These are phyloP conservation scores for Spinellus fusiger DNA, from an alignment of 192 early-diverging fungal genomes.

Conservation along the genomic window DNA sequence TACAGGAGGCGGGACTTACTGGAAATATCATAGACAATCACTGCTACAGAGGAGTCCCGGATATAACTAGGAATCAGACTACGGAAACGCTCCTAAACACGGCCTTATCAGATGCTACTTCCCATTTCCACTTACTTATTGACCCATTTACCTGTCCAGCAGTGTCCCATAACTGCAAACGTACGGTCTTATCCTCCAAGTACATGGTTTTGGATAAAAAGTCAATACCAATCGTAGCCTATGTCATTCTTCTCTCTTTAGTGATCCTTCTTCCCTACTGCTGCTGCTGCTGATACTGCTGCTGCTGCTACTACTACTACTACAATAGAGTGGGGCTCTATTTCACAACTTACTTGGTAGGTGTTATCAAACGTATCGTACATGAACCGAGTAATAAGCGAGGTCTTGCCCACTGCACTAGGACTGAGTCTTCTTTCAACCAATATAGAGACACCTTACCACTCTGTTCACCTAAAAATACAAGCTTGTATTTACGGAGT, in stretches of 20 bases:
- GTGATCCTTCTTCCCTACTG: too few relatives aligned
- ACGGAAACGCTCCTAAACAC: conserved; percentile 84
- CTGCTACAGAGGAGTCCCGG: conserved; percentile 94
- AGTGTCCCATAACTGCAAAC: conserved; percentile 98
- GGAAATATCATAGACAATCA: conserved; percentile 97
- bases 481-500: conserved; percentile 93
- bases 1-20: conserved; percentile 45
- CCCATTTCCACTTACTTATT: neutral
- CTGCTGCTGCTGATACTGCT: too few relatives aligned
- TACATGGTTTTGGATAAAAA: conserved; percentile 99
- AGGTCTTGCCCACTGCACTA: conserved; percentile 94
- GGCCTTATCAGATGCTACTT: neutral
- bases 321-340: too few relatives aligned
- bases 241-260: neutral
- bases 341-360: conserved; percentile 82
- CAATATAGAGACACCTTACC: too few relatives aligned
- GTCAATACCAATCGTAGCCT: conserved; percentile 99
- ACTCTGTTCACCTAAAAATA: conserved; percentile 98
- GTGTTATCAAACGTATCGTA: conserved; percentile 99
- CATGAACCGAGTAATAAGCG: conserved; percentile 98
- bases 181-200: conserved; percentile 93
- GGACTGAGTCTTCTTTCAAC: too few relatives aligned
- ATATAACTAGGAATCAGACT: conserved; percentile 97
- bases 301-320: too few relatives aligned
- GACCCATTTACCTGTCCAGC: conserved; percentile 71